These are phyloP conservation scores for Circinella umbellata DNA, from an alignment of 371 early-diverging fungal species.

Conservation along the genomic window DNA sequence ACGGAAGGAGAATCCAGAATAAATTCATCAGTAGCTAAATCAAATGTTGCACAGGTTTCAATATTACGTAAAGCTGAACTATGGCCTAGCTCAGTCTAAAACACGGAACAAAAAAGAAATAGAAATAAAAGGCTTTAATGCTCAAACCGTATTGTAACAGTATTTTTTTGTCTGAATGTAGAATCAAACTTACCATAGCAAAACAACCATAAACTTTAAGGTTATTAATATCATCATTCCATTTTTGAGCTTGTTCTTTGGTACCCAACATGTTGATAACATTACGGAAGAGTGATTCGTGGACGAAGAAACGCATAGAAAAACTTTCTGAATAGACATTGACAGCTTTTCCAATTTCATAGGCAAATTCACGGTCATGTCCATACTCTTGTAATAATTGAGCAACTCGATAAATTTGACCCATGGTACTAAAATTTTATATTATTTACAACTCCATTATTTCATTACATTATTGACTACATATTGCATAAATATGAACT, in stretches of 20 bases:
- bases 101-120: neutral
- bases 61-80: conserved; percentile 87
- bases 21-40: conserved; percentile 75
- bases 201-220: conserved; percentile 69
- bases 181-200: conserved; percentile 59
- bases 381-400: conserved; percentile 30
- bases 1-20: conserved; percentile 85
- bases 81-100: conserved; percentile 68
- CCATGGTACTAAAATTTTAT: conserved; percentile 48
- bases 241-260: conserved; percentile 60
- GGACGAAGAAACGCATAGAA: conserved; percentile 70
- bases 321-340: conserved; percentile 64
- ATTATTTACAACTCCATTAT: neutral
- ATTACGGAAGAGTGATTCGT: conserved; percentile 63
- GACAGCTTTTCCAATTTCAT: conserved; percentile 20
- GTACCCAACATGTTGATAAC: conserved; percentile 65
- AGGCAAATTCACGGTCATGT: conserved; percentile 14
- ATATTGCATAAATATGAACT: conserved; percentile 2
- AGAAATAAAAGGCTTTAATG: neutral
- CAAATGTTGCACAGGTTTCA: conserved; percentile 88
- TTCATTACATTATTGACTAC: neutral
- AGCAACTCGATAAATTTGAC: conserved; percentile 56
- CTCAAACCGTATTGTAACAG: neutral
- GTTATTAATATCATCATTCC: conserved; percentile 58
- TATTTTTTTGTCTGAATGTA: neutral